Conservation (phyloP, 2,329 filamentous ascomycete species). For the Fusarium sp. region DNA sequence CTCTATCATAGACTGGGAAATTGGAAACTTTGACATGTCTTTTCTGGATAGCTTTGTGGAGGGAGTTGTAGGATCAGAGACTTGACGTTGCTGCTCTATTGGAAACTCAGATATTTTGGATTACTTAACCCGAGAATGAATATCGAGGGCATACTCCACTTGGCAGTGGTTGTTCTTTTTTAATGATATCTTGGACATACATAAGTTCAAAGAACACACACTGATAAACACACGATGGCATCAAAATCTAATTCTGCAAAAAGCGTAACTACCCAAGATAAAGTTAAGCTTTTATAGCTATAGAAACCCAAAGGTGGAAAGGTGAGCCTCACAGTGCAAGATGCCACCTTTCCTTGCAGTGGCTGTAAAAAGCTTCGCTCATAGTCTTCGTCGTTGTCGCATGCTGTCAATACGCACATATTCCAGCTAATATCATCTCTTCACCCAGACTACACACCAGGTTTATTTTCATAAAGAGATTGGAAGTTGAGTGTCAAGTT, state of each 20-base stretch:
- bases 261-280: too few species aligned
- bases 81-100: not conserved
- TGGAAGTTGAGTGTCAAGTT: not conserved
- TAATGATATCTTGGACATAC: too few species aligned
- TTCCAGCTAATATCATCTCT: not conserved
- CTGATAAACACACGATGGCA: too few species aligned
- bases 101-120: not conserved
- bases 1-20: conserved; percentile 35
- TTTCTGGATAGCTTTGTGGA: conserved; percentile 43
- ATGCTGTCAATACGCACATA: not conserved
- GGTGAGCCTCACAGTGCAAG: too few species aligned
- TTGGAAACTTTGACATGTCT: conserved; percentile 48
- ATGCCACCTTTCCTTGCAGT: too few species aligned
- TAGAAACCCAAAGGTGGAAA: too few species aligned
- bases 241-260: too few species aligned
- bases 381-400: not conserved
- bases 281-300: too few species aligned
- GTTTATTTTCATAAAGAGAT: not conserved
- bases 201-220: too few species aligned
- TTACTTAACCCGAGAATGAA: not conserved
- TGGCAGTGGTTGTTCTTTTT: not conserved
- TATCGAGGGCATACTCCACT: not conserved
- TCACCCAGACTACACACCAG: too few species aligned
- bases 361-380: not conserved
- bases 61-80: not conserved